Conservation (phyloP, 176 grass and related monocot genomes). For the Phoenix roebelenii region DNA sequence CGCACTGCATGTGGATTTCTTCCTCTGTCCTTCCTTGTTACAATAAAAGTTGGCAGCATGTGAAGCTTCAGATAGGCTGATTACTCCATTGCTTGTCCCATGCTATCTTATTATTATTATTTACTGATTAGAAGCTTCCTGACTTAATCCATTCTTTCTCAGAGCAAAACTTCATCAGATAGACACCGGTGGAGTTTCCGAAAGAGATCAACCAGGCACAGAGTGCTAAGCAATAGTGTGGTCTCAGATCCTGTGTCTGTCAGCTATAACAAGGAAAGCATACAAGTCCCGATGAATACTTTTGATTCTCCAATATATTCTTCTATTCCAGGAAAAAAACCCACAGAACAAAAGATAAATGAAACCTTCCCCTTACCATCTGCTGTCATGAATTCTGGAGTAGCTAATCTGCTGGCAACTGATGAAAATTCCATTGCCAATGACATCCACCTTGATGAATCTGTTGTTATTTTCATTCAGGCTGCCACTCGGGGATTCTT, state of each 20-base stretch:
- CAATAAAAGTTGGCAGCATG: too few species aligned
- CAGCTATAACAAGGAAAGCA: conserved; percentile 14
- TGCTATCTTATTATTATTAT: too few species aligned
- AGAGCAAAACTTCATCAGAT: conserved; percentile 16
- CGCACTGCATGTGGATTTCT: too few species aligned
- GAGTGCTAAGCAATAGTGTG: conserved; percentile 15
- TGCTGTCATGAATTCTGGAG: background rate
- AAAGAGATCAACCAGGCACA: conserved; percentile 13
- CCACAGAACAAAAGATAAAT: background rate
- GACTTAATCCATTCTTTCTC: background rate
- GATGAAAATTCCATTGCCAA: background rate
- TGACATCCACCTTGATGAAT: background rate
- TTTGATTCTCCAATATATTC: conserved; percentile 11
- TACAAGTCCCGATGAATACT: background rate
- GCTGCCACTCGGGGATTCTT: conserved; percentile 15
- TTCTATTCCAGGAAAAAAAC: conserved; percentile 2
- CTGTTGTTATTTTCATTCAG: conserved; percentile 12
- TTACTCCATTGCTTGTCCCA: too few species aligned
- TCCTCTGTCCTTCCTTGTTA: too few species aligned
- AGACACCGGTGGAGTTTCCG: conserved; percentile 4
- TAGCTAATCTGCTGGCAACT: background rate
- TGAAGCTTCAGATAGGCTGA: too few species aligned
- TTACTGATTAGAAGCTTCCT: too few species aligned
- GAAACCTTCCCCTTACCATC: conserved; percentile 2
- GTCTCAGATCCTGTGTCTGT: conserved; percentile 19